Conservation (phyloP, 495 filamentous ascomycete genomes). For the Penicillium coprophilum region DNA sequence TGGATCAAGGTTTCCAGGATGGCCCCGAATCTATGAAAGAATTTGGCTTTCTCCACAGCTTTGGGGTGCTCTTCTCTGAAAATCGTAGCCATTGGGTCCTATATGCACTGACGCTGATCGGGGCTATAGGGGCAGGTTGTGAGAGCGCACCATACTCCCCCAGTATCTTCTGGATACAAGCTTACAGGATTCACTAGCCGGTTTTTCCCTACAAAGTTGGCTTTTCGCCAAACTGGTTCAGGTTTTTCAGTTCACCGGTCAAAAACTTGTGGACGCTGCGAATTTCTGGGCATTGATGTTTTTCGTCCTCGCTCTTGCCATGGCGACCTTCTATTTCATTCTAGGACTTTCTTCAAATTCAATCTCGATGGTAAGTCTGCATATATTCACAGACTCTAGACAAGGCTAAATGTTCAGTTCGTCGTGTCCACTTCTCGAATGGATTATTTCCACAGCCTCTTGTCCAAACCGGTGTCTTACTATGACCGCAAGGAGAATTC, state of each 20-base stretch:
- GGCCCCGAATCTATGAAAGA: neutral
- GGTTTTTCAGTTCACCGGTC: conserved; percentile 38
- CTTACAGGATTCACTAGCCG: neutral
- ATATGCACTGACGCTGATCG: conserved; percentile 47
- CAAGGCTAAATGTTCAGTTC: conserved; percentile 7
- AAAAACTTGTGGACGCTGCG: conserved; percentile 31
- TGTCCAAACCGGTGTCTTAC: conserved; percentile 56
- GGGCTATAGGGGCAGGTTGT: conserved; percentile 34
- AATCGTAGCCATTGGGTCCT: conserved; percentile 25
- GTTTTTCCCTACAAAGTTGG: conserved; percentile 33
- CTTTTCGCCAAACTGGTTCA: conserved; percentile 35
- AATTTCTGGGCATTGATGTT: conserved; percentile 70
- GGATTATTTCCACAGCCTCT: conserved; percentile 61
- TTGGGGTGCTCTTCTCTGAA: neutral
- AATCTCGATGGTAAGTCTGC: conserved; percentile 30
- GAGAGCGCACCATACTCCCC: neutral
- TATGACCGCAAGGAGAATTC: conserved; percentile 54
- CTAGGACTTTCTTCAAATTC: conserved; percentile 54
- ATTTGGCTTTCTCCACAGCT: neutral
- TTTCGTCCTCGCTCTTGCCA: conserved; percentile 54
- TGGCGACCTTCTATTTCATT: conserved; percentile 50
- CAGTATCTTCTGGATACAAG: neutral
- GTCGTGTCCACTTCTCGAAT: conserved; percentile 43
- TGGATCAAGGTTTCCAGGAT: conserved; percentile 34
- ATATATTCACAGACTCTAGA: neutral